Evolutionary conservation across 1,284 basidiomycete genomes (phyloP).

Genomic region (Wallemia hederae): DNA sequence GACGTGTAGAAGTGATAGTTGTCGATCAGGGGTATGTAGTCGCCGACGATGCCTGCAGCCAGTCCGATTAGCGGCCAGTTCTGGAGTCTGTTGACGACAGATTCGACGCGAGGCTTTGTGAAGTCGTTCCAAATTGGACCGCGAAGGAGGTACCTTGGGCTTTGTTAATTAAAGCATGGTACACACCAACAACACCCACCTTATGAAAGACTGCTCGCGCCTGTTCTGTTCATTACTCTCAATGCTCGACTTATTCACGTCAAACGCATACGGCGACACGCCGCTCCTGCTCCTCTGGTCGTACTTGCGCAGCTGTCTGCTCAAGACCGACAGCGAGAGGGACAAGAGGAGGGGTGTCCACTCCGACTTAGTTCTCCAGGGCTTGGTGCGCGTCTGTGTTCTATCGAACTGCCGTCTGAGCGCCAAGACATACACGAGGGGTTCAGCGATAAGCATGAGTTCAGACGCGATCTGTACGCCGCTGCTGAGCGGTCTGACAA

Average conservation of each 20-base stretch:
- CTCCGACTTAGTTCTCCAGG: not conserved
- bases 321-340: not conserved
- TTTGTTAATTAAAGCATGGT: not conserved
- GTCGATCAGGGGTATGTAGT: not conserved
- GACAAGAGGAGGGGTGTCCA: not conserved
- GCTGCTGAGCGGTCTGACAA: conserved; percentile 21
- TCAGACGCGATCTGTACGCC: not conserved
- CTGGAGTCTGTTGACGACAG: not conserved
- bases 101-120: not conserved
- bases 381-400: not conserved
- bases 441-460: not conserved
- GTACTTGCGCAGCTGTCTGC: not conserved
- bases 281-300: not conserved
- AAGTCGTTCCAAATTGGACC: not conserved
- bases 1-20: not conserved
- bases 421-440: not conserved
- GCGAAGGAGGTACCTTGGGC: not conserved
- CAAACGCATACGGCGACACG: not conserved
- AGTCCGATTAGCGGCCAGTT: not conserved
- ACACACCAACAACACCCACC: not conserved
- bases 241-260: not conserved
- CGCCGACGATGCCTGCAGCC: not conserved
- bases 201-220: not conserved
- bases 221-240: not conserved
- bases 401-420: not conserved